Evolutionary conservation across 495 filamentous ascomycete species (phyloP).

Genomic region (Aspergillus haitiensis): DNA sequence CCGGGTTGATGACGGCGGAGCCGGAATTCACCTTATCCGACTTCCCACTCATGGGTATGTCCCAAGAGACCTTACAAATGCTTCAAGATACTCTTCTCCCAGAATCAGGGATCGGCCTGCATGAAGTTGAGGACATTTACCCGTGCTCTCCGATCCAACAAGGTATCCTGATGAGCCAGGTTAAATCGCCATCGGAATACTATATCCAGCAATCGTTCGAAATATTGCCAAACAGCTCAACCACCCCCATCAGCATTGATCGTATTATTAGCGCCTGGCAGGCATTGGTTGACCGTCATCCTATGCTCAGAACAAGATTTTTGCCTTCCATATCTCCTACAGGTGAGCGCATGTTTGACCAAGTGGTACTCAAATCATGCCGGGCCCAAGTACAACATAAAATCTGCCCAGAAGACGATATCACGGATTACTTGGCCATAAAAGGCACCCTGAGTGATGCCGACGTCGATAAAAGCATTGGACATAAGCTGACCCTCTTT

Average conservation of each 20-base stretch:
- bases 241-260: neutral
- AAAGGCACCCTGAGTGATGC: slow-evolving; percentile 1
- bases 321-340: neutral
- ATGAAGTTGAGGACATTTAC: slow-evolving; percentile 15
- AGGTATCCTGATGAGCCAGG: slow-evolving; percentile 19
- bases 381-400: slow-evolving; percentile 6
- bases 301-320: slow-evolving; percentile 18
- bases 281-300: slow-evolving; percentile 13
- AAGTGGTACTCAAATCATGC: slow-evolving; percentile 15
- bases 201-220: slow-evolving; percentile 18
- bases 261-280: slow-evolving; percentile 13
- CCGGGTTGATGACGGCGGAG: neutral
- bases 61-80: neutral
- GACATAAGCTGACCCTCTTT: slow-evolving; percentile 15
- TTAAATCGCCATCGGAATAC: slow-evolving; percentile 12
- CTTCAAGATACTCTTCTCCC: slow-evolving; percentile 6
- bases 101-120: neutral
- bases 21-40: slow-evolving; percentile 6
- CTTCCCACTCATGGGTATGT: slow-evolving; percentile 7
- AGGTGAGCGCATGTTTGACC: slow-evolving; percentile 14
- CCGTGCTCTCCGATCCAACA: slow-evolving; percentile 19
- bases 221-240: neutral
- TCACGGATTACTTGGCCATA: slow-evolving; percentile 1
- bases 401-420: slow-evolving; percentile 8
- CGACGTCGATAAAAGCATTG: neutral